These are phyloP conservation scores for Drosera capensis DNA, from an alignment of 148 eudicot species.

Conservation along the genomic window DNA sequence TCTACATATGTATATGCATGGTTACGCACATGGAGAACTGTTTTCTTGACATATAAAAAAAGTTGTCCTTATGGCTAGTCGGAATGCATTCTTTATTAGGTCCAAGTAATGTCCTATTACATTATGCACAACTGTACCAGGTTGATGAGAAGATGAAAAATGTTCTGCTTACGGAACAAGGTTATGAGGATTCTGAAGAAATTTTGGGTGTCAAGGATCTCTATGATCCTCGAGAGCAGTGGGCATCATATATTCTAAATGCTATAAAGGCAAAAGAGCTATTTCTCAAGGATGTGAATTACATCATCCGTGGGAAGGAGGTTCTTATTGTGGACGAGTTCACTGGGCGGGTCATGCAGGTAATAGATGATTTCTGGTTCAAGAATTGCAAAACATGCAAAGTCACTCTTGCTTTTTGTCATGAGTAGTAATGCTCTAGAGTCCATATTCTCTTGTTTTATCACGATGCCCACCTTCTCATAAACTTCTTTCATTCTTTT, in stretches of 20 bases:
- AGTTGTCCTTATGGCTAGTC: no score
- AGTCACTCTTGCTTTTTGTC: not conserved
- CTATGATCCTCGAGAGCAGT: slow-evolving; percentile 98
- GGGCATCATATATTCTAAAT: slow-evolving; percentile 89
- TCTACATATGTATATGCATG: no score
- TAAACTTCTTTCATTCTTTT: no score
- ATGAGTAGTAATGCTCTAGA: no score
- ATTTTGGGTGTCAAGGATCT: slow-evolving; percentile 82
- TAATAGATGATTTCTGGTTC: slow-evolving; percentile 10
- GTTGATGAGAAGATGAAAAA: slow-evolving; percentile 97
- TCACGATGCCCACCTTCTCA: no score
- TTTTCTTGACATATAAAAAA: no score
- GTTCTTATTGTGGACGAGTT: slow-evolving; percentile 97
- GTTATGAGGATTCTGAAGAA: slow-evolving; percentile 98
- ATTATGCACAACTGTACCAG: slow-evolving; percentile 27
- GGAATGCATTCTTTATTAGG: no score
- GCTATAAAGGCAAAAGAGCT: slow-evolving; percentile 95
- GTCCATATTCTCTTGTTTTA: no score
- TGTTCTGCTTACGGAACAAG: slow-evolving; percentile 88
- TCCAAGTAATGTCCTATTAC: not conserved
- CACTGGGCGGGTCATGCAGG: slow-evolving; percentile 99
- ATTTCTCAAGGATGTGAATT: slow-evolving; percentile 85
- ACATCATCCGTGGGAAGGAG: slow-evolving; percentile 88
- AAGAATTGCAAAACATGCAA: not conserved
- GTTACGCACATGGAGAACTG: no score